Evolutionary conservation across 331 rosid species (phyloP).

Genomic region (Pyracantha coccinea): DNA sequence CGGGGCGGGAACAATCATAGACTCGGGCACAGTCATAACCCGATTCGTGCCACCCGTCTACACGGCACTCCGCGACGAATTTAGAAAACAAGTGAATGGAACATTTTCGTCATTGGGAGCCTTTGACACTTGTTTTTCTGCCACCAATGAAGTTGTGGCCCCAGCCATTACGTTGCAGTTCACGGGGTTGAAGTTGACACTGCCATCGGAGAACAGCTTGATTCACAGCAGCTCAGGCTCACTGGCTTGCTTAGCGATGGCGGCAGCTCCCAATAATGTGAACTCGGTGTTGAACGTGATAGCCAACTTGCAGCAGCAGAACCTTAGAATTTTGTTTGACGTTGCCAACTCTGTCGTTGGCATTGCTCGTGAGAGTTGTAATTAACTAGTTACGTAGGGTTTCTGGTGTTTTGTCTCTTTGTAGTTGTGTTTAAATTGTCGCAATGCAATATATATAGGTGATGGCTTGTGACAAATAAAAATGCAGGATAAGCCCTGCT

Average conservation of each 20-base stretch:
- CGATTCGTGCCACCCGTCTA: slow-evolving; percentile 63
- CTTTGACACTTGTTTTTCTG: slow-evolving; percentile 70
- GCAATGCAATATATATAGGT: not conserved
- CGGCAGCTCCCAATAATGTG: slow-evolving; percentile 72
- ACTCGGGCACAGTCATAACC: slow-evolving; percentile 82
- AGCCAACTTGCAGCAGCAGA: slow-evolving; percentile 91
- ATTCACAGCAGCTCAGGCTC: slow-evolving; percentile 81
- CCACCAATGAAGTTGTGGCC: slow-evolving; percentile 37
- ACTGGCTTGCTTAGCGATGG: slow-evolving; percentile 85
- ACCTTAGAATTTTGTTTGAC: slow-evolving; percentile 79
- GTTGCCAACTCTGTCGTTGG: slow-evolving; percentile 64
- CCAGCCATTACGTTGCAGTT: slow-evolving; percentile 52
- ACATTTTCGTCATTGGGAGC: slow-evolving; percentile 64
- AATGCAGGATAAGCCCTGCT: not conserved
- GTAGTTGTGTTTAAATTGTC: not conserved
- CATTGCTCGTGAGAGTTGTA: slow-evolving; percentile 83
- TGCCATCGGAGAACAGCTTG: slow-evolving; percentile 70
- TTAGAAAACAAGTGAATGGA: slow-evolving; percentile 58
- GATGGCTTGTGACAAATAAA: not conserved
- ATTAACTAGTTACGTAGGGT: slow-evolving; percentile 17
- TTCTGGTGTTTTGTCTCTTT: not conserved
- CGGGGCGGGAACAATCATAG: slow-evolving; percentile 77
- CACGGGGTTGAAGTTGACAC: slow-evolving; percentile 44
- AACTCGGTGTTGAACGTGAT: slow-evolving; percentile 82
- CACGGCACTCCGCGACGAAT: slow-evolving; percentile 64